Conservation (phyloP, 768 basidiomycete species). For the Tricholomella constricta region DNA sequence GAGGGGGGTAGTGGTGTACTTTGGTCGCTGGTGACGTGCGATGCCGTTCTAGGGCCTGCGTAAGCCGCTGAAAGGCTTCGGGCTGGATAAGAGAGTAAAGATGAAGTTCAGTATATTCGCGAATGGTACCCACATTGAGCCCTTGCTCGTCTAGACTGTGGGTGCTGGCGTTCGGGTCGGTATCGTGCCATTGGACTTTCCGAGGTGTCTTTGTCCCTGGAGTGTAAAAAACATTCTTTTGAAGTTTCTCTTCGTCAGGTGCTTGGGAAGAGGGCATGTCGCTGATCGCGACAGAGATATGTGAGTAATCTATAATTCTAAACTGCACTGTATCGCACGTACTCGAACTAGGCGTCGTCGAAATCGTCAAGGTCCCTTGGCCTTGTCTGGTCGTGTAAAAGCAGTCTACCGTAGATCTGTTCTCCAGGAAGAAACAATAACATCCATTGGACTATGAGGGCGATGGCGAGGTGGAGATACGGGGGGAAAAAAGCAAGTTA, state of each 20-base stretch:
- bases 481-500: no score
- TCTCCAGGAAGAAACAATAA: no score
- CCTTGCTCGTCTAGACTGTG: constrained; percentile 57
- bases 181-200: constrained; percentile 54
- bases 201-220: constrained; percentile 47
- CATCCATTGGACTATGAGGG: no score
- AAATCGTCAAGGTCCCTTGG: neutral
- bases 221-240: constrained; percentile 10
- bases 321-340: neutral
- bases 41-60: constrained; percentile 54
- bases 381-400: neutral
- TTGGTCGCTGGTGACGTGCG: constrained; percentile 28
- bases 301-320: no score
- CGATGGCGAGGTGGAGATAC: no score
- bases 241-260: constrained; percentile 8
- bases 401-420: no score
- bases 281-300: neutral
- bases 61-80: constrained; percentile 44
- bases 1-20: constrained; percentile 34
- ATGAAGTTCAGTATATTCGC: constrained; percentile 4
- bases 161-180: constrained; percentile 20
- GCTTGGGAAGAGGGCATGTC: constrained; percentile 4
- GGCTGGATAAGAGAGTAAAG: constrained; percentile 34
- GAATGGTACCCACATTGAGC: constrained; percentile 44
- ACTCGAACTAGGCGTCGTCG: no score